Evolutionary conservation across 2,329 filamentous ascomycete species (phyloP), one percentile per base, ranked within the genome.

Genomic region (Sporothrix sp.): DNA sequence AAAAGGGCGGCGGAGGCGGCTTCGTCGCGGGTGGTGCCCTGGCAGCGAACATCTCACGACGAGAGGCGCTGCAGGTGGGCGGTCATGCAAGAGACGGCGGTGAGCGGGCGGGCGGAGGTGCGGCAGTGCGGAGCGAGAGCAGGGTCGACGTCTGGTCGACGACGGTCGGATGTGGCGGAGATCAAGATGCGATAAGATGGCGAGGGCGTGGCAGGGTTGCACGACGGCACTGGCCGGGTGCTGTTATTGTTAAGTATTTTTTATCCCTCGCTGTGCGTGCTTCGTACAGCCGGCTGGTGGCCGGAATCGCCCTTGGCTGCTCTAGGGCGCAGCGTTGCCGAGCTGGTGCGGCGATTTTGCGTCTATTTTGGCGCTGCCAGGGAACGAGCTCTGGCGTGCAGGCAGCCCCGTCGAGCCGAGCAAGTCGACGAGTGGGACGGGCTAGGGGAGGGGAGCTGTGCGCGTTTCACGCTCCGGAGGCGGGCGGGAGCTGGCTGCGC

Each of bases 181-280:
- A 28, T 28, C 25, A 45, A 18, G 21, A 35, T 25, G 20, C 21
- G 44, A 44, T 37, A 44, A 43, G 25, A 37, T 25, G 27, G 9
- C 20, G 11, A 33, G 37, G 27, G 23, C 14, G 13, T 25, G 43
- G n/a, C 33, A 30, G 8, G 30, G 30, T 36, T 18, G 32, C 20
- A 13, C 30, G 43, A 45, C 53, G 50, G 53, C 49, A 45, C 46
- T 39, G 51, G 51, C 38, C 53, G 53, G 49, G 37, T 33, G 43
- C 40, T 52, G 51, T 43, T 50, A 52, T 50, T 52, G 54, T 56
- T 56, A 54, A 50, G 55, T 52, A 55, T 51, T 48, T n/a, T 54
- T 57, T 50, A 53, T 35, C 37, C 36, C 33, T 30, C 50, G 23
- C 47, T 27, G 21, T 46, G 10, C 42, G 35, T 43, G 28, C 39